A percentile compares a stretch with the other conserved stretches of the same genome.
These are phyloP conservation scores for Trametes maxima DNA, from an alignment of 768 basidiomycete genomes.

Conservation along the genomic window DNA sequence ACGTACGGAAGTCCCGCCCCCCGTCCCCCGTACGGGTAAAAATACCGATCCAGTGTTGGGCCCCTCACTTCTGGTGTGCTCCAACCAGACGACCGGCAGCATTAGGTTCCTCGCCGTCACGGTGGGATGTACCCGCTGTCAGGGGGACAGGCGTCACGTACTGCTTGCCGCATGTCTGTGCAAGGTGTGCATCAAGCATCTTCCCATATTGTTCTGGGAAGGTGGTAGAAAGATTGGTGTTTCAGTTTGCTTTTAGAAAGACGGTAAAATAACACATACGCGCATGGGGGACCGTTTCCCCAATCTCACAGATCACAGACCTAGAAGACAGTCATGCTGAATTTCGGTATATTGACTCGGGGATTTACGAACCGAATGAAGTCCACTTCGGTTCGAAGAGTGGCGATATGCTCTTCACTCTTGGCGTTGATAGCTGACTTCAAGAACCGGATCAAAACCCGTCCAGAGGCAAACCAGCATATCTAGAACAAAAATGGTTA, in stretches of 20 bases:
- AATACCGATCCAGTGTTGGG: no score
- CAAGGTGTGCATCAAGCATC: slow-evolving; percentile 50
- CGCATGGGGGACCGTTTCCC: slow-evolving; percentile 68
- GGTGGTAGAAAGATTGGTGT: not conserved
- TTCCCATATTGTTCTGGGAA: slow-evolving; percentile 50
- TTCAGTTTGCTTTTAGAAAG: not conserved
- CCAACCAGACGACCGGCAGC: no score
- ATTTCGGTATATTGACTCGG: not conserved
- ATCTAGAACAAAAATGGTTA: slow-evolving; percentile 17
- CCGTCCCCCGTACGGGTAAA: no score
- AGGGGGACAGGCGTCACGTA: slow-evolving; percentile 19
- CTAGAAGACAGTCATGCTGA: slow-evolving; percentile 36
- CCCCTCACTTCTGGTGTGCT: no score
- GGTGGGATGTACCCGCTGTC: not conserved
- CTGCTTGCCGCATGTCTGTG: slow-evolving; percentile 29
- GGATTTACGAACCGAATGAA: slow-evolving; percentile 59
- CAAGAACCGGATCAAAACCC: slow-evolving; percentile 67
- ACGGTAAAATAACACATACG: slow-evolving; percentile 34
- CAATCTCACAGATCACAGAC: slow-evolving; percentile 60
- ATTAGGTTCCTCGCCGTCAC: not conserved
- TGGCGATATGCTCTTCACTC: slow-evolving; percentile 57
- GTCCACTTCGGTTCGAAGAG: slow-evolving; percentile 62
- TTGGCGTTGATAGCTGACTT: slow-evolving; percentile 62
- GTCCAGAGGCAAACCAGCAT: slow-evolving; percentile 66
- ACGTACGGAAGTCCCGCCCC: no score